These are phyloP conservation scores for Sphagnum magellanicum DNA, from an alignment of 228 moss, liverwort and hornwort genomes.

Conservation along the genomic window DNA sequence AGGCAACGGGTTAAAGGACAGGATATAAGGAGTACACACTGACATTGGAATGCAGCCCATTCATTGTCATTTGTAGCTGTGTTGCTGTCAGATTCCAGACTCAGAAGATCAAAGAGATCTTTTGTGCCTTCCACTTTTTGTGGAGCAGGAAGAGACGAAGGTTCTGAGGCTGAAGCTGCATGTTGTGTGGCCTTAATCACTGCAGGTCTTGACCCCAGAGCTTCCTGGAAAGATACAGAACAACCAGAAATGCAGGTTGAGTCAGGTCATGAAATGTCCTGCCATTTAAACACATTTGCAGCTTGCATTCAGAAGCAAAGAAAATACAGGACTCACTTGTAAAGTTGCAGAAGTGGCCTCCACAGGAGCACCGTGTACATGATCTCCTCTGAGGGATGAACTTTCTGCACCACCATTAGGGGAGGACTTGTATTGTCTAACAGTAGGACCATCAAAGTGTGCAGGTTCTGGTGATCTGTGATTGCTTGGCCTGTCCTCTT, in stretches of 20 bases:
- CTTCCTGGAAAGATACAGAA: neutral
- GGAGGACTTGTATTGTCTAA: neutral
- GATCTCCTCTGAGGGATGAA: constrained; percentile 20
- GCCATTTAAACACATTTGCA: too few relatives aligned
- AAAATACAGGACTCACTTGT: neutral
- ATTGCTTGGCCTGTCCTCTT: constrained; percentile 43
- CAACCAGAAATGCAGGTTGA: too few relatives aligned
- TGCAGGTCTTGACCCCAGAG: constrained; percentile 32
- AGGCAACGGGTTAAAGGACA: too few relatives aligned
- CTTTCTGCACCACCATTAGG: constrained; percentile 36
- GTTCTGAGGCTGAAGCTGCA: neutral
- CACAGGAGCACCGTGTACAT: constrained; percentile 12
- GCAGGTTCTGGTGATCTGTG: constrained; percentile 28
- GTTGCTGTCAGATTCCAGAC: constrained; percentile 39
- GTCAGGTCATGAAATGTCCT: too few relatives aligned
- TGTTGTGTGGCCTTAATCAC: constrained; percentile 39
- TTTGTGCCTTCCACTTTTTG: constrained; percentile 62
- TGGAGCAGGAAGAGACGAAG: constrained; percentile 10
- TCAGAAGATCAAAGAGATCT: constrained; percentile 69
- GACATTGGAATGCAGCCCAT: constrained; percentile 95
- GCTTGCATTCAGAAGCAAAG: too few relatives aligned
- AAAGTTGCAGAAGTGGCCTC: constrained; percentile 1
- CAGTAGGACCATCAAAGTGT: constrained; percentile 21
- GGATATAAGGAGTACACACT: constrained; percentile 6
- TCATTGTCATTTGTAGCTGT: constrained; percentile 56